Base-by-base conservation (phyloP, 768 basidiomycete genomes). In the Candolleomyces eurysporus region DNA sequence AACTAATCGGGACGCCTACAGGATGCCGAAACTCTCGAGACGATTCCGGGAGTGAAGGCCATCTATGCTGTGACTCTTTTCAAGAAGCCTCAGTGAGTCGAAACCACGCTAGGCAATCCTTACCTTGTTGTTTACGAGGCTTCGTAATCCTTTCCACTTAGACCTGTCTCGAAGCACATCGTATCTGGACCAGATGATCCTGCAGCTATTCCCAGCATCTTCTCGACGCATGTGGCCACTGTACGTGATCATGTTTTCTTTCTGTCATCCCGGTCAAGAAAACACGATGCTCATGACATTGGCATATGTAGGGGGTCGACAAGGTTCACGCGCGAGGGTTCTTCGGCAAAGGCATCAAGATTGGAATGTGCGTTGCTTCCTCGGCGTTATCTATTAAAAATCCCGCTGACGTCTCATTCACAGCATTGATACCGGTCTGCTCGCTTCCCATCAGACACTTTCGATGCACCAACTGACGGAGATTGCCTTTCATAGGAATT, bases 311-410 rank as follows among this genome's bases (percentile, higher is more conserved):
- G 83, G 84, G 86, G 19, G 88, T 89, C 1, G 84, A 89, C 65
- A 83, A 81, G 62, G 76, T 88, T 19, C 88, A 90, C 67, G 84
- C 85, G 5, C 67, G 79, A 62, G 88, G 87, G 0, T 79, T 85
- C 66, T 77, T 78, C 30, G 89, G 90, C 13, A 79, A 79, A 45
- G 88, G 88, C 2, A 76, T 89, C 69, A 88, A 87, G 66, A 79
- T 92, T 58, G 89, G 81, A 62, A 84, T 90, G 84, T 84, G 60
- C 16, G 55, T 32, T 36, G 36, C 32, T 58, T 14, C 22, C 39
- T 60, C 21, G n/a, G 1, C 14, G 7, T 17, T 42, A 43, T 17
- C 8, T 53, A 53, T 45, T 26, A 21, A 9, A 48, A 49, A 16
- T n/a, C 26, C 32, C 49, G 17, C 30, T 57, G 48, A 48, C 31